Evolutionary conservation across 495 filamentous ascomycete species (phyloP).

Genomic region (Penicillium cinerascens): DNA sequence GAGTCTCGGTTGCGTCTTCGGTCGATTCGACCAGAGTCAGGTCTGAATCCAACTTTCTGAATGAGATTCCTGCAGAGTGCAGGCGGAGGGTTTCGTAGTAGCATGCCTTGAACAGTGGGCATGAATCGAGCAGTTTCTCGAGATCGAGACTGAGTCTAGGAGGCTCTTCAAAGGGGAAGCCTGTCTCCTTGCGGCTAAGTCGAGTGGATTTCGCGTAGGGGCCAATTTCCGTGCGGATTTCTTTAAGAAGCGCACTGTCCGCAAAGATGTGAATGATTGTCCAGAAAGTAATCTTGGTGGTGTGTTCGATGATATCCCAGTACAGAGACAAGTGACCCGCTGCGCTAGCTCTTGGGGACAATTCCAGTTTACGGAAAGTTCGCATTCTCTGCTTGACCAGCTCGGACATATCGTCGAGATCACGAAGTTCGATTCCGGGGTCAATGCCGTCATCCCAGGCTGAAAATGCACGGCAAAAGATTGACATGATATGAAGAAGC

Average conservation of each 20-base stretch:
- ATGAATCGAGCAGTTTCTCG: slow-evolving; percentile 41
- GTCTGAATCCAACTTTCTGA: slow-evolving; percentile 41
- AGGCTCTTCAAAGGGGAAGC: slow-evolving; percentile 49
- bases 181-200: slow-evolving; percentile 44
- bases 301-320: slow-evolving; percentile 53
- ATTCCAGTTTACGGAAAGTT: slow-evolving; percentile 30
- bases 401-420: slow-evolving; percentile 52
- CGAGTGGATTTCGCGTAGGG: slow-evolving; percentile 44
- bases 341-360: slow-evolving; percentile 31
- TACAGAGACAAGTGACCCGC: slow-evolving; percentile 41
- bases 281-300: slow-evolving; percentile 54
- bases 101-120: slow-evolving; percentile 50
- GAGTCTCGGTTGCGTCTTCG: slow-evolving; percentile 37
- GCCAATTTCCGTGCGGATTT: slow-evolving; percentile 51
- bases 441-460: slow-evolving; percentile 44
- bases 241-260: slow-evolving; percentile 40
- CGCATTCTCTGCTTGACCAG: slow-evolving; percentile 44
- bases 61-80: slow-evolving; percentile 45
- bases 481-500: slow-evolving; percentile 43
- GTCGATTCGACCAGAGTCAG: slow-evolving; percentile 42
- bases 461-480: slow-evolving; percentile 50
- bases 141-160: slow-evolving; percentile 47
- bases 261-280: slow-evolving; percentile 51
- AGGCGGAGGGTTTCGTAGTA: slow-evolving; percentile 55
- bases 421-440: slow-evolving; percentile 45